Conservation (phyloP, 306 rosid genomes). For the Prunus mira region DNA sequence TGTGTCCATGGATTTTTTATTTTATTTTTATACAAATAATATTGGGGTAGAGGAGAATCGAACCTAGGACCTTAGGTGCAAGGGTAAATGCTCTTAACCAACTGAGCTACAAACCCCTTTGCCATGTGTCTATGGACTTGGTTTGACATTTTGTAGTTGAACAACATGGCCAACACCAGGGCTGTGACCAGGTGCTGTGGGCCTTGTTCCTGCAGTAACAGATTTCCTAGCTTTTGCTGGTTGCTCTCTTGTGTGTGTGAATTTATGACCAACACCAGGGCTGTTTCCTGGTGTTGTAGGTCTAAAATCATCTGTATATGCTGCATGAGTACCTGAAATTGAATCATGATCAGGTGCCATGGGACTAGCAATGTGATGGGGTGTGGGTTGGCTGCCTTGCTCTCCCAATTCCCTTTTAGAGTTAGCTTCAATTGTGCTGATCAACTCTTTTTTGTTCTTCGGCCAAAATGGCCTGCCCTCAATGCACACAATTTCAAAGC, state of each 20-base stretch:
- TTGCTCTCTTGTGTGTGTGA: background rate
- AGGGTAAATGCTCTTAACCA: no score
- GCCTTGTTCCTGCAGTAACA: conserved; percentile 4
- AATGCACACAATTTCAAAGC: background rate
- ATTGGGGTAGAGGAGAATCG: no score
- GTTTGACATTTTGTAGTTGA: conserved; percentile 22
- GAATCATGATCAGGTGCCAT: background rate
- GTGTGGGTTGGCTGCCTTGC: background rate
- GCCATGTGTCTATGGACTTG: conserved; percentile 1
- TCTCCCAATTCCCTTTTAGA: conserved; percentile 14
- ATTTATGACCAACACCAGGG: conserved; percentile 21
- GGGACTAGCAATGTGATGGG: background rate
- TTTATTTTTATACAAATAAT: no score
- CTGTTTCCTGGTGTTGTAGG: conserved; percentile 53
- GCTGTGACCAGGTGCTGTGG: conserved; percentile 50
- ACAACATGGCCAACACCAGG: conserved; percentile 61
- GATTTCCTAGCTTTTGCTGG: background rate
- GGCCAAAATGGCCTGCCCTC: conserved; percentile 23
- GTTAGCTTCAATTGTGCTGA: background rate
- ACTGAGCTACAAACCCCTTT: no score
- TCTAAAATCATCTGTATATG: conserved; percentile 26
- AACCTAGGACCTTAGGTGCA: no score
- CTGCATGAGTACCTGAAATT: background rate
- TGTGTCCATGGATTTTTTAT: background rate
- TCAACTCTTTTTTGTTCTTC: background rate